Evolutionary conservation across 371 early-diverging fungal species (phyloP).

Genomic region (Actinomucor elegans): DNA sequence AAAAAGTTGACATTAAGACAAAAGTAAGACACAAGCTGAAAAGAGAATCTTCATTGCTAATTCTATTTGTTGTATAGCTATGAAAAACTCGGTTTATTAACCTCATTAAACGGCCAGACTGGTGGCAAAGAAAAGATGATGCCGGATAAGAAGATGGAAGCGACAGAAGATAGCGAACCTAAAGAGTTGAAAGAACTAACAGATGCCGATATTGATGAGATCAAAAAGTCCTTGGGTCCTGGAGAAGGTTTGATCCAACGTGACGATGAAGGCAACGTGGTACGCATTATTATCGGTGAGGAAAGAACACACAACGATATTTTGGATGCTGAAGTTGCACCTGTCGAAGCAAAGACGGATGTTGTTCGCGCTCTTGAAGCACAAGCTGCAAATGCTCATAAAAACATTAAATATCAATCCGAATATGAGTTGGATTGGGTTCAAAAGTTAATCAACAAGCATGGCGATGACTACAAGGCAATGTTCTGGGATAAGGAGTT

Average conservation of each 20-base stretch:
- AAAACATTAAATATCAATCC: conserved; percentile 59
- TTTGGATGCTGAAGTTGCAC: conserved; percentile 50
- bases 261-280: conserved; percentile 80
- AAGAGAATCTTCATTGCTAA: neutral
- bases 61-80: conserved; percentile 39
- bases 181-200: conserved; percentile 50
- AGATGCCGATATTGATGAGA: conserved; percentile 50
- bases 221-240: conserved; percentile 49
- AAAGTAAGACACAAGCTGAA: conserved; percentile 54
- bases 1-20: conserved; percentile 71
- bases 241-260: conserved; percentile 82
- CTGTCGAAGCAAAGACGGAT: conserved; percentile 64
- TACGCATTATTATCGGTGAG: conserved; percentile 69
- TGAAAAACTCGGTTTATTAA: conserved; percentile 71
- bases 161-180: conserved; percentile 28
- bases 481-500: conserved; percentile 89
- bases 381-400: conserved; percentile 54
- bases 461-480: conserved; percentile 80
- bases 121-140: conserved; percentile 62
- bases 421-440: conserved; percentile 68
- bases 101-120: conserved; percentile 73
- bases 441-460: conserved; percentile 67
- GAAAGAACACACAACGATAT: conserved; percentile 57
- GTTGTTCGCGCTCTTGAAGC: conserved; percentile 62
- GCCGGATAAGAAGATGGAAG: conserved; percentile 18